These are phyloP conservation scores for Gossypium longicalyx DNA, from an alignment of 345 rosid genomes.

Conservation along the genomic window DNA sequence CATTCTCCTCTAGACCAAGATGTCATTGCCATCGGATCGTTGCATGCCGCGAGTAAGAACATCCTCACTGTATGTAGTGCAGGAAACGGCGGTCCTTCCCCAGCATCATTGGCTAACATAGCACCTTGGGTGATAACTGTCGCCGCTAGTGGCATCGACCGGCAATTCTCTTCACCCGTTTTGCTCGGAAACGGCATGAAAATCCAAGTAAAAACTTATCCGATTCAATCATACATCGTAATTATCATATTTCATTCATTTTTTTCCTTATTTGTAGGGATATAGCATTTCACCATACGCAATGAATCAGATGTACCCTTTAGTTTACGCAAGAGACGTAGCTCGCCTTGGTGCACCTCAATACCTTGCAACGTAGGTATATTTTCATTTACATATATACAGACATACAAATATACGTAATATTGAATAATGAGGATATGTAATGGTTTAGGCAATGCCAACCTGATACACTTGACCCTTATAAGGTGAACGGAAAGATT, in stretches of 20 bases:
- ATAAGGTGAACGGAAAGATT: constrained; percentile 72
- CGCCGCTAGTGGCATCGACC: constrained; percentile 70
- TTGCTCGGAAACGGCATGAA: constrained; percentile 60
- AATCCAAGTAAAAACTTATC: constrained; percentile 34
- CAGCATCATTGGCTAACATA: constrained; percentile 45
- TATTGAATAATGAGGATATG: not conserved
- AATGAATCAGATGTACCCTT: constrained; percentile 33
- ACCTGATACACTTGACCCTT: constrained; percentile 46
- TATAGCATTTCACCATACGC: constrained; percentile 46
- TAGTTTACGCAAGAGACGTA: constrained; percentile 60
- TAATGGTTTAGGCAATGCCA: constrained; percentile 52
- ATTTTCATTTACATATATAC: not conserved
- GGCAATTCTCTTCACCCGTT: constrained; percentile 40
- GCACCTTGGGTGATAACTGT: constrained; percentile 86
- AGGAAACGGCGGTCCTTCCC: constrained; percentile 68
- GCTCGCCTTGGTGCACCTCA: constrained; percentile 27
- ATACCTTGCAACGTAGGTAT: constrained; percentile 39
- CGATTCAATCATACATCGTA: not conserved
- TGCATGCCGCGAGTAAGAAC: constrained; percentile 53
- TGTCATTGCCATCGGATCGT: constrained; percentile 52
- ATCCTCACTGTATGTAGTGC: constrained; percentile 61
- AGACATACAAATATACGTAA: too few species aligned
- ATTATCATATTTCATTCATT: not conserved
- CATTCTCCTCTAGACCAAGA: constrained; percentile 33
- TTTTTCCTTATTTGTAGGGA: constrained; percentile 35